Conservation (phyloP, 2,329 filamentous ascomycete species). For the Fonsecaea multimorphosa region DNA sequence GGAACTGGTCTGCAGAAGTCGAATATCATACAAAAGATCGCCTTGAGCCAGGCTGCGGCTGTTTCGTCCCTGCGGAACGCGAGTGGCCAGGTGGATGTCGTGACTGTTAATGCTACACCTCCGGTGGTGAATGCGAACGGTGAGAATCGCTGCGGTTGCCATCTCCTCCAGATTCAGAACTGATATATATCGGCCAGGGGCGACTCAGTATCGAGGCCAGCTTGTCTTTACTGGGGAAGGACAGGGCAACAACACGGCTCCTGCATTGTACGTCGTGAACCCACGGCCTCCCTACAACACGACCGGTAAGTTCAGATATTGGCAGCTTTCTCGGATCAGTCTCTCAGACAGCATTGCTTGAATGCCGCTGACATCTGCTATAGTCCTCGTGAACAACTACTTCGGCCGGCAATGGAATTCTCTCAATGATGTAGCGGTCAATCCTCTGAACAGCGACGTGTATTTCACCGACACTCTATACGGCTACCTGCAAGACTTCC, state of each 20-base stretch:
- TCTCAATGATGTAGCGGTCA: constrained; percentile 38
- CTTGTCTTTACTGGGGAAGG: constrained; percentile 60
- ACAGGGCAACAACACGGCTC: constrained; percentile 52
- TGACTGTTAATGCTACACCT: constrained; percentile 52
- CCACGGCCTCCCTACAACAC: constrained; percentile 58
- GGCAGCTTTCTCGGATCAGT: constrained; percentile 10
- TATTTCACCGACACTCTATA: constrained; percentile 43
- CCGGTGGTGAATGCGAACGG: constrained; percentile 56
- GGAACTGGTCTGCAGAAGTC: constrained; percentile 61
- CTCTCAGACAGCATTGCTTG: background rate
- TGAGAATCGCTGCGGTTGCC: constrained; percentile 32
- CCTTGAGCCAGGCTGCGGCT: constrained; percentile 50
- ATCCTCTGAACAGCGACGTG: constrained; percentile 37
- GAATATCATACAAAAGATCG: constrained; percentile 59
- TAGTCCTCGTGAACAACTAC: constrained; percentile 63
- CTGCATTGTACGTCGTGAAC: constrained; percentile 54
- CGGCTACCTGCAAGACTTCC: constrained; percentile 55
- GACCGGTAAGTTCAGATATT: constrained; percentile 46
- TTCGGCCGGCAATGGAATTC: constrained; percentile 56
- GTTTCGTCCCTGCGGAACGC: constrained; percentile 49
- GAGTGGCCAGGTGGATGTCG: constrained; percentile 51
- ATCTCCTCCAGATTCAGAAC: background rate
- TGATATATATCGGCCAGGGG: constrained; percentile 46
- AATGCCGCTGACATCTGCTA: background rate
- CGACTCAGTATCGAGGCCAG: constrained; percentile 58